phyloP scores from a whole-genome alignment of 257 asterid species.

The Solanum corneliomulleri region DNA sequence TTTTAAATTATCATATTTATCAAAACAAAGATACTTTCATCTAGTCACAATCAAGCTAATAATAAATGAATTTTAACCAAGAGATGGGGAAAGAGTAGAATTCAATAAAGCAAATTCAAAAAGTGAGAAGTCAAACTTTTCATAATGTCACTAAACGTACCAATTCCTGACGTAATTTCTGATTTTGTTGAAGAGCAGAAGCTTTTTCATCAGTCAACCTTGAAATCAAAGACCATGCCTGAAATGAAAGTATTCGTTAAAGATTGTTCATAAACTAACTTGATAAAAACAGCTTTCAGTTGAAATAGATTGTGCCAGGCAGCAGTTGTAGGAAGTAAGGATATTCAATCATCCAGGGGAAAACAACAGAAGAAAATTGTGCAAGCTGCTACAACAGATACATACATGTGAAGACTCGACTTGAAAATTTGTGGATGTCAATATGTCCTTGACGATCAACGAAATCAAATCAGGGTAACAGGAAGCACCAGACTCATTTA shows the following conservation, averaged over 20 bases:
- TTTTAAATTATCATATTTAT: neutral
- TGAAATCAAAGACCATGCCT: conserved; percentile 38
- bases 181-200: conserved; percentile 42
- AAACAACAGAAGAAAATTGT: neutral
- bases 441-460: neutral
- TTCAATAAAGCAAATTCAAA: neutral
- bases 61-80: neutral
- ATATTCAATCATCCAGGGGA: neutral
- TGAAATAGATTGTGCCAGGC: neutral
- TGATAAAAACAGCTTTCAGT: neutral
- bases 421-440: neutral
- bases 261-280: neutral
- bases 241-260: conserved; percentile 7
- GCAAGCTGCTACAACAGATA: neutral
- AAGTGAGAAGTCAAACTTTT: neutral
- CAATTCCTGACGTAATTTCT: conserved; percentile 57
- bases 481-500: neutral
- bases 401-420: neutral
- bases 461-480: neutral
- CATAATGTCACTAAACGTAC: conserved; percentile 20
- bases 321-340: neutral
- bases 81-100: neutral
- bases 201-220: conserved; percentile 64
- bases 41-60: neutral
- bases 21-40: neutral